Evolutionary conservation across 2,329 filamentous ascomycete species (phyloP), one percentile per base, ranked within the genome.

Genomic region (Colletotrichum echinochloae): DNA sequence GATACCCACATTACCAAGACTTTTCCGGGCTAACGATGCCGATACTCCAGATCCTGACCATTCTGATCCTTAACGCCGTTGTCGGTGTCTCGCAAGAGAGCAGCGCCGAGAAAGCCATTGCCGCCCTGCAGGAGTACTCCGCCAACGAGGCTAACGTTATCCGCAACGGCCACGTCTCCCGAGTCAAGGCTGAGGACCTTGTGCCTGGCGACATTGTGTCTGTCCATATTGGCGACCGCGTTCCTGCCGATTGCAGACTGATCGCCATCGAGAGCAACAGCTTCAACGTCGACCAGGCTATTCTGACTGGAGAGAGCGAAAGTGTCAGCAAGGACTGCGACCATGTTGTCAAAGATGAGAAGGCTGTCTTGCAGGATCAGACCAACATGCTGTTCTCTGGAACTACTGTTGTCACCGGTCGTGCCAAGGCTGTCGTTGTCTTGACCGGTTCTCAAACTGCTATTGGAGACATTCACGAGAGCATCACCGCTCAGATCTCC

Each of bases 11-110:
- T 51, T 59, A 52, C 73, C 60, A 63, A 71, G 57, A 62, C 51
- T 60, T 35, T 61, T 54, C 56, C 35, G 65, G 51, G 61, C 72
- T 76, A 73, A 77, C 67, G 39, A 46, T 71, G 70, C 63, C 72
- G 72, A 49, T 65, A 65, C 20, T 48, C 30, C 72, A 97, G 93
- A 99, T 99, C 76, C 88, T 99, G 74, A 98, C 95, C 33, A 99
- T 99, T 78, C 88, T 99, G 55, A 92, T 99, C 73, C 90, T 99
- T 77, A 99, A 99, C 83, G 93, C 96, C 72, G 92, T 99, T 75
- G 96, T 99, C 74, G 96, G 96, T 79, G 96, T 99, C 35, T 98
- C 95, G 66, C 96, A 99, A 86, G 96, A 99, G 86, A 98, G 94
- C 83, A 98, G 95, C 79, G 96, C 96, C 74, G 96, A 99, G 82